Evolutionary conservation across 2,329 filamentous ascomycete species (phyloP).

Genomic region (Dothiorella sarmentorum): DNA sequence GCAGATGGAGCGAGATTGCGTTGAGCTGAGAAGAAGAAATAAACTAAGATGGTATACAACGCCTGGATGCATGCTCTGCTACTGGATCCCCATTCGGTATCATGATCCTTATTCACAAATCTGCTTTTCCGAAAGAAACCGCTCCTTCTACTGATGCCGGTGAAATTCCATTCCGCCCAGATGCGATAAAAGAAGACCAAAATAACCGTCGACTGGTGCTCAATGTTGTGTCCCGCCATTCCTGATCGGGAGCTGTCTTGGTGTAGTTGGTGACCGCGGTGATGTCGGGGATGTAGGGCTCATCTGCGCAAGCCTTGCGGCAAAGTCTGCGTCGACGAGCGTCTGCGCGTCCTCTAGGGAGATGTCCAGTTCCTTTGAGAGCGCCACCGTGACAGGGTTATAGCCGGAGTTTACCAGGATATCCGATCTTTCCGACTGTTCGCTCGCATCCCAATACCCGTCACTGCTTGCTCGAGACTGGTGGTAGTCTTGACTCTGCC

Average conservation of each 20-base stretch:
- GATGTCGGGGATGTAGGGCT: constrained; percentile 2
- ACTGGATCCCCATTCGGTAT: background rate
- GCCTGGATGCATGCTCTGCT: constrained; percentile 16
- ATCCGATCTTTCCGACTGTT: background rate
- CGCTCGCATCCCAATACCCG: background rate
- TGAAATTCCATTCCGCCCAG: background rate
- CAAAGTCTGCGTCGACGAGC: constrained; percentile 8
- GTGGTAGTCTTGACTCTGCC: background rate
- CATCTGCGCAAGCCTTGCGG: constrained; percentile 13
- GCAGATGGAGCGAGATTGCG: background rate
- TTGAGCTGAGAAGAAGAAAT: background rate
- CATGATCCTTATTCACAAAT: constrained; percentile 4
- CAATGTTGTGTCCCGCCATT: background rate
- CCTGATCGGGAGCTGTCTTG: constrained; percentile 1
- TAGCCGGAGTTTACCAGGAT: background rate
- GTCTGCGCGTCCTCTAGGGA: constrained; percentile 10
- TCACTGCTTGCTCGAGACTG: background rate
- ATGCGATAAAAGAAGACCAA: background rate
- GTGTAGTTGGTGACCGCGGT: background rate
- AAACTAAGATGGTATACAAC: constrained; percentile 18
- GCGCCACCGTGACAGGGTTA: background rate
- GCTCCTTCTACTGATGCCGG: background rate
- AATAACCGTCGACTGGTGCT: background rate
- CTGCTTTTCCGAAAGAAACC: background rate
- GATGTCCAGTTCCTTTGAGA: constrained; percentile 13